Percentiles rank a stretch among this genome's conserved stretches.
phyloP scores from a whole-genome alignment of 2,329 filamentous ascomycete species.

The Fusarium ramigenum region DNA sequence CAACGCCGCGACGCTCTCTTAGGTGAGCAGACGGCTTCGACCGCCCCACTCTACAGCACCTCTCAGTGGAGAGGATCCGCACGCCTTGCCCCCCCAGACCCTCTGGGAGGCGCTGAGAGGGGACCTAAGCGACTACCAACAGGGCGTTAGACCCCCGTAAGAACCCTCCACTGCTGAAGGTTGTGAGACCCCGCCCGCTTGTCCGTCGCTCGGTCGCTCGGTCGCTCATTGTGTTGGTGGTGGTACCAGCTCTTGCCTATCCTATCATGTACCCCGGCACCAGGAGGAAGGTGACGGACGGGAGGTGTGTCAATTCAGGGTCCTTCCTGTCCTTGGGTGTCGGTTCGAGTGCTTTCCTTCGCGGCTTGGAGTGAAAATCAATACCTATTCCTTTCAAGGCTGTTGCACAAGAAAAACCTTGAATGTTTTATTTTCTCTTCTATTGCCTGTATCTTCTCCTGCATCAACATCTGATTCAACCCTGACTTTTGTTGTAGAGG shows the following conservation, averaged over 20 bases:
- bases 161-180: conserved; percentile 6
- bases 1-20: conserved; percentile 6
- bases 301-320: conserved; percentile 41
- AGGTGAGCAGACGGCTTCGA: conserved; percentile 2
- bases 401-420: conserved; percentile 22
- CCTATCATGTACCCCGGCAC: conserved; percentile 4
- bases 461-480: conserved; percentile 4
- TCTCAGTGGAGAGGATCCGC: conserved; percentile 5
- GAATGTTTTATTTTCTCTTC: conserved; percentile 4
- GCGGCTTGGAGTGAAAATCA: conserved; percentile 23
- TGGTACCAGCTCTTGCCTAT: not conserved
- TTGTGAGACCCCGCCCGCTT: conserved; percentile 24
- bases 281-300: conserved; percentile 18
- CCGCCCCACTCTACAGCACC: conserved; percentile 21
- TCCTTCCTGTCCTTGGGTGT: conserved; percentile 13
- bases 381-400: conserved; percentile 29
- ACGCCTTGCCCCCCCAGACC: conserved; percentile 10
- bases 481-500: not conserved
- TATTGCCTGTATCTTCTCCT: not conserved
- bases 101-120: conserved; percentile 17
- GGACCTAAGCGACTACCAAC: conserved; percentile 3
- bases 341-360: conserved; percentile 2
- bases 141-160: conserved; percentile 21
- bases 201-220: not conserved
- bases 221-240: not conserved